phyloP scores from a whole-genome alignment of 2,329 filamentous ascomycete genomes.

The Colletotrichum limetticola region DNA sequence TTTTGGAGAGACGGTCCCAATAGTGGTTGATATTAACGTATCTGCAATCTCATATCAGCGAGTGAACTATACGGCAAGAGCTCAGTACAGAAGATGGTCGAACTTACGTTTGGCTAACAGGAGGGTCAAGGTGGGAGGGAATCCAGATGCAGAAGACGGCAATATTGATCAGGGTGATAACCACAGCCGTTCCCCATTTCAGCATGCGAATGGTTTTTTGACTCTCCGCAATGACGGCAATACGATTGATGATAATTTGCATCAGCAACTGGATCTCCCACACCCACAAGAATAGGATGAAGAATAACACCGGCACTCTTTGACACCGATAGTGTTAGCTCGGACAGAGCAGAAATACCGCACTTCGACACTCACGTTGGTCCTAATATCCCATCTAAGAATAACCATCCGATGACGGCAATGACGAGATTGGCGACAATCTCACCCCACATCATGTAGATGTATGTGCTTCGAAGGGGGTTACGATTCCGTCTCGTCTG shows the following conservation, averaged over 20 bases:
- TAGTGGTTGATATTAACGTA: constrained; percentile 56
- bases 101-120: constrained; percentile 48
- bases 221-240: constrained; percentile 58
- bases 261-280: constrained; percentile 61
- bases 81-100: not conserved
- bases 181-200: constrained; percentile 57
- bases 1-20: constrained; percentile 65
- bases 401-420: constrained; percentile 51
- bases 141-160: constrained; percentile 66
- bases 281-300: constrained; percentile 53
- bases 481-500: constrained; percentile 52
- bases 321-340: not conserved
- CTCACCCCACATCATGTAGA: constrained; percentile 59
- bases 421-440: constrained; percentile 51
- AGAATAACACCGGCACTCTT: constrained; percentile 47
- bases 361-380: constrained; percentile 39
- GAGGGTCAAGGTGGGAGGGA: constrained; percentile 54
- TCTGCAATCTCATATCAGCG: constrained; percentile 30
- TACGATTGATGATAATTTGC: constrained; percentile 67
- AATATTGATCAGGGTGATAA: constrained; percentile 62
- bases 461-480: constrained; percentile 48
- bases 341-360: no score
- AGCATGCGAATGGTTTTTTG: constrained; percentile 48
- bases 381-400: constrained; percentile 47
- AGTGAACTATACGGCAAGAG: not conserved